Evolutionary conservation across 176 grass and related monocot species (phyloP), one percentile per base, ranked within the genome.

Genomic region (Panicum miliaceum): DNA sequence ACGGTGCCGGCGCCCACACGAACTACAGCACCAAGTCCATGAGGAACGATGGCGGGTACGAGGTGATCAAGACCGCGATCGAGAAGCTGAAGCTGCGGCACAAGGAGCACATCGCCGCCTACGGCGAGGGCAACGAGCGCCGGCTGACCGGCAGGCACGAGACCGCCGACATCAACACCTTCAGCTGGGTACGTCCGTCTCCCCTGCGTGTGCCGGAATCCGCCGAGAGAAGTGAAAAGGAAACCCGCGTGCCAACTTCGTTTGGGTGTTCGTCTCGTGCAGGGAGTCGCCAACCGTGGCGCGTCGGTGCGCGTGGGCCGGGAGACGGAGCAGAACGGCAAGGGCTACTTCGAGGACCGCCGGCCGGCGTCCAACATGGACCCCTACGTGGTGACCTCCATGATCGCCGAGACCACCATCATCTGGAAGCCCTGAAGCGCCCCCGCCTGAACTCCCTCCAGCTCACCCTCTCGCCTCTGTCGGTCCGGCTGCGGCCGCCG

Each of bases 281-380:
- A 99, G 96, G 96, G 96, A 25, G 96, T 99, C 0, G 96, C 96
- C 0, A 96, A 99, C 88, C 93, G 97, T 26, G 97, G 97, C 43
- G 97, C 97, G 77, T 99, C 97, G 0, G 78, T 99, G 67, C 93
- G 97, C 19, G 97, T 99, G 11, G 97, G 93, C 48, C 84, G 97
- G 37, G 97, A 99, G 46, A 99, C 93, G 6, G 97, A 99, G 86
- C 78, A 89, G 84, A 87, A 94, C 37, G 93, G 97, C 83, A 99
- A 99, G 94, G 97, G 97, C 76, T 99, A 99, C 82, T 99, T 99
- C 43, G 96, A 99, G 85, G 96, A 99, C 42, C 91, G 96, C 77
- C 94, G 96, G 91, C 96, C 96, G 20, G 96, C 96, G 64, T 99
- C 96, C 13, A 99, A 96, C 96, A 99, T 99, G 96, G 96, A 99